Evolutionary conservation across 495 filamentous ascomycete genomes (phyloP), one percentile per base, ranked within the genome.

Genomic region (Penicillium egyptiacum): DNA sequence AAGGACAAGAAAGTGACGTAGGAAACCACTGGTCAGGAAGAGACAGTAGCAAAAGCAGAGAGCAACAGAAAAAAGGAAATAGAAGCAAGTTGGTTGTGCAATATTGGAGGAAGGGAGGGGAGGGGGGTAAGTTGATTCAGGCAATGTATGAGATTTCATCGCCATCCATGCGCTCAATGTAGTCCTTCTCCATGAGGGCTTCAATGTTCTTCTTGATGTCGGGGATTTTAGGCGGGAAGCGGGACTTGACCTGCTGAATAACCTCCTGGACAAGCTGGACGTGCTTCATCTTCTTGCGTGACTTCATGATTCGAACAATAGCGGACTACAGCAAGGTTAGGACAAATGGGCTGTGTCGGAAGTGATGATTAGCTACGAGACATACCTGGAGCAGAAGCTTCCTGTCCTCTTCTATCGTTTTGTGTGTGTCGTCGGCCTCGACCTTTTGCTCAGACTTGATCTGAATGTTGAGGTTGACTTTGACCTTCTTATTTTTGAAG

Each of bases 161-260:
- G 31, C 91, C 91, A 31, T 96, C 93, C 56, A 96, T 72, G 30
- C 94, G 88, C 79, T 99, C 95, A 47, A 99, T 83, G 69, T 99
- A 99, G 72, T 98, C 94, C 79, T 99, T 99, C 80, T 99, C 94
- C 58, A 99, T 88, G 40, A 99, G 80, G 62, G 96, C 96, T 73
- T 99, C 94, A 66, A 99, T 97, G 72, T 93, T 96, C 79, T 96
- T 98, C 78, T 99, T 99, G 82, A 99, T 98, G 62, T 99, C 94
- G 5, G 82, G 79, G 20, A 98, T 80, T 72, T 96, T 93, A 23
- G 95, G 94, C 35, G 89, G 85, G 78, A 99, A 99, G 48, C 94
- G 90, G n/a, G 82, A 83, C 67, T 88, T 88, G 75, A 99, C 96
- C 73, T 98, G 95, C 59, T 84, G 85, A 69, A 99, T 97, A 16